Evolutionary conservation across 257 asterid species (phyloP), one percentile per base, ranked within the genome.

Genomic region (Gardenia jasminoides): DNA sequence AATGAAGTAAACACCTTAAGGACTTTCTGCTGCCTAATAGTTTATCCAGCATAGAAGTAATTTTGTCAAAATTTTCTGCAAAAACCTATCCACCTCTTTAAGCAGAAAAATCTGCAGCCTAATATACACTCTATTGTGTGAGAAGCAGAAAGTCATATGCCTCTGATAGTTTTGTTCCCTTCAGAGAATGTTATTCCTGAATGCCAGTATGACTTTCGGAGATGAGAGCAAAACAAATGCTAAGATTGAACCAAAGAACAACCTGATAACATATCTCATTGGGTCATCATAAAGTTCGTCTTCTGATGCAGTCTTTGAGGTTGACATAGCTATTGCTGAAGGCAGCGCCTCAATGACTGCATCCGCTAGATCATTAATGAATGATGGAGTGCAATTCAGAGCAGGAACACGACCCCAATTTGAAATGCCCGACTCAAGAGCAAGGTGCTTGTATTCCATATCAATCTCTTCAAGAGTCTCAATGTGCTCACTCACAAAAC

Each of bases 341-440:
- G 99, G 99, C 78, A 95, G 80, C 0, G 97, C 98, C 80, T 95
- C 99, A 8, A 91, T 89, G 12, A 95, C 99, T 28, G 99, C 94
- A 89, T 95, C 96, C 0, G 98, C 97, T 72, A 95, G 88, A 81
- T 95, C 99, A 76, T 80, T 82, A 70, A 95, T 92, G 83, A 95
- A 95, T 0, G 98, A 84, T 2, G 98, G 85, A 36, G 91, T 92
- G 78, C 99, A 95, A 90, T 95, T 95, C 20, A 95, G 90, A 72
- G 99, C 98, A 48, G 99, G 99, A 65, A 94, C 99, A 10, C 99
- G 97, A 15, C 99, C 99, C 99, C 99, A 94, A 26, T 93, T 88
- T 52, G 87, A 85, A 74, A 94, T 86, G 68, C 99, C 99, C 0
- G 98, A 94, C 80, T 90, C 97, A 54, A 91, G 89, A 52, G 99